A percentile compares a stretch with the other conserved stretches of the same genome.
Conservation (phyloP, 495 filamentous ascomycete species). For the Aspergillus indologenus region DNA sequence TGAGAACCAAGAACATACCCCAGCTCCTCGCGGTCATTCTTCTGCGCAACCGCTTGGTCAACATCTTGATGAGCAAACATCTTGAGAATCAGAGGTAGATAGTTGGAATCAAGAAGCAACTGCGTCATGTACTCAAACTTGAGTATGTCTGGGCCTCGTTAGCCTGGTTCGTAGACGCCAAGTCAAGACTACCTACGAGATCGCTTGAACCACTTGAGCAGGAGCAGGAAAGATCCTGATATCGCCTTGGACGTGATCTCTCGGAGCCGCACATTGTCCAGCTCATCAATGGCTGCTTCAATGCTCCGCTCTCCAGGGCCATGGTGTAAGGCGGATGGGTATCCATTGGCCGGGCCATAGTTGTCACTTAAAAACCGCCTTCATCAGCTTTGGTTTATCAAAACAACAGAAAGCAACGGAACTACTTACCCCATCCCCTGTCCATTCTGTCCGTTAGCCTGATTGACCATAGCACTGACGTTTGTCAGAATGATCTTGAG, state of each 20-base stretch:
- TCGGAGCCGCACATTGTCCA: slow-evolving; percentile 73
- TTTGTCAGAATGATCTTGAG: slow-evolving; percentile 82
- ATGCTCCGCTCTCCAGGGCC: slow-evolving; percentile 31
- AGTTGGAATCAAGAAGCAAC: slow-evolving; percentile 88
- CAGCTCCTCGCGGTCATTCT: slow-evolving; percentile 76
- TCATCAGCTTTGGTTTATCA: slow-evolving; percentile 7
- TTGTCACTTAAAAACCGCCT: slow-evolving; percentile 25
- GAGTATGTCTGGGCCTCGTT: slow-evolving; percentile 64
- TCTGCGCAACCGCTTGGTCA: slow-evolving; percentile 80
- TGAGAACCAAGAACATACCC: slow-evolving; percentile 53
- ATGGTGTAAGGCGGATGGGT: slow-evolving; percentile 24
- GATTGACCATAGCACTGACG: slow-evolving; percentile 62
- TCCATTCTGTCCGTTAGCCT: slow-evolving; percentile 47
- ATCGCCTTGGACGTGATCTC: slow-evolving; percentile 91
- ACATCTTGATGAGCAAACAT: slow-evolving; percentile 90
- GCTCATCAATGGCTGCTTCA: slow-evolving; percentile 59
- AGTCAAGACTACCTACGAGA: slow-evolving; percentile 64
- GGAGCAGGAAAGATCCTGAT: slow-evolving; percentile 74
- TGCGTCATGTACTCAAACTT: slow-evolving; percentile 97
- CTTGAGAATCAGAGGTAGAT: slow-evolving; percentile 87
- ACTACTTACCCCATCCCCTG: slow-evolving; percentile 34
- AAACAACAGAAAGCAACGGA: not conserved
- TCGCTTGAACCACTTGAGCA: slow-evolving; percentile 95
- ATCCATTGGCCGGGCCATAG: slow-evolving; percentile 32
- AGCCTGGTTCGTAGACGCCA: slow-evolving; percentile 17